These are phyloP conservation scores for Gracilaria gracilis DNA, from an alignment of 23 red algal genomes.

Conservation along the genomic window DNA sequence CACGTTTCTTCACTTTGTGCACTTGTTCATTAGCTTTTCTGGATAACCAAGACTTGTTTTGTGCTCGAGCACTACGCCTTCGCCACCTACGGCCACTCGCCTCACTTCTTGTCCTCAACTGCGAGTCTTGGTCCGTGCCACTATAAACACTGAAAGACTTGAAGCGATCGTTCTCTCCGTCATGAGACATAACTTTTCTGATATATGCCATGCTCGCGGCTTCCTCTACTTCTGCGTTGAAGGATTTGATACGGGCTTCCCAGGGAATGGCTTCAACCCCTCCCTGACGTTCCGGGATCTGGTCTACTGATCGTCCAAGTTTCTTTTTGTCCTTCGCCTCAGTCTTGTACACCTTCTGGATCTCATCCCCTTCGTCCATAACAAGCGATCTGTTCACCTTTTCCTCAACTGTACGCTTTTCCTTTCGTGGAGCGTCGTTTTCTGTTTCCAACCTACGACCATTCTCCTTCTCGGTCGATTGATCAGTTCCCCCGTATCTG, in stretches of 20 bases:
- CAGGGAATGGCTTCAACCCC: conserved; percentile 36
- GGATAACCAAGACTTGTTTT: conserved; percentile 19
- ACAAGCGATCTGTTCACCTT: conserved; percentile 6
- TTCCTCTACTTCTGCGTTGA: conserved; percentile 3
- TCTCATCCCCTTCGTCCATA: conserved; percentile 28
- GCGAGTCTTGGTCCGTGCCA: conserved; percentile 15
- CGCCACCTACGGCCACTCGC: conserved; percentile 25
- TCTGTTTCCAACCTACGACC: neutral
- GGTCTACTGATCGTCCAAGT: neutral
- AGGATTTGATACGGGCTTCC: conserved; percentile 26
- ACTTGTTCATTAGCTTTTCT: conserved; percentile 21
- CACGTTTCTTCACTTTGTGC: conserved; percentile 25
- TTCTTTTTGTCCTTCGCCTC: neutral
- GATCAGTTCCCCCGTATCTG: neutral
- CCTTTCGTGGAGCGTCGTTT: neutral
- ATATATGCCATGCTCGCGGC: neutral
- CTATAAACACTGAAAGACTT: conserved; percentile 39
- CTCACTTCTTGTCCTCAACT: conserved; percentile 21
- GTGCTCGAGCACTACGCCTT: neutral
- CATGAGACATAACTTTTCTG: neutral
- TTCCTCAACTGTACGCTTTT: neutral
- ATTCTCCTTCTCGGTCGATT: neutral
- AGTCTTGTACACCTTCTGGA: conserved; percentile 25
- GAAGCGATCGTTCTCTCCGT: conserved; percentile 4
- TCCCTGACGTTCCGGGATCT: conserved; percentile 4